Evolutionary conservation across 1,284 basidiomycete genomes (phyloP).

Genomic region (Caloboletus firmus): DNA sequence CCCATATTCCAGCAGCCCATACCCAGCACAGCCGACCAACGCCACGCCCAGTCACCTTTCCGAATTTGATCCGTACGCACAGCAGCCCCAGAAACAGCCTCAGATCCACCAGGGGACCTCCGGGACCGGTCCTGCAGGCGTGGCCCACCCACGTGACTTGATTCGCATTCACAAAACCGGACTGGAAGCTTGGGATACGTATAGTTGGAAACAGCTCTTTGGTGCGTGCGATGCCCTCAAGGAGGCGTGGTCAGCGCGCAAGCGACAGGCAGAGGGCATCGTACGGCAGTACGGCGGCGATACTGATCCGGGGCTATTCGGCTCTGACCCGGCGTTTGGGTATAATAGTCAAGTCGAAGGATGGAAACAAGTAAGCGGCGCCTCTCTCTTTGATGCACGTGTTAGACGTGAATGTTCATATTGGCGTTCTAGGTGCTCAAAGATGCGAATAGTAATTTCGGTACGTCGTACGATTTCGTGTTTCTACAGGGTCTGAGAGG

Average conservation of each 20-base stretch:
- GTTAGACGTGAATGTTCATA: background rate
- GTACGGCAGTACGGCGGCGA: constrained; percentile 41
- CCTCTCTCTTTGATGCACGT: background rate
- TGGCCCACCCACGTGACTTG: constrained; percentile 54
- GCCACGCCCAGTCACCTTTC: constrained; percentile 40
- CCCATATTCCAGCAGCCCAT: constrained; percentile 19
- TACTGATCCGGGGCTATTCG: constrained; percentile 27
- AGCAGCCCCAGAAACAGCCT: background rate
- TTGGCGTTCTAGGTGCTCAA: constrained; percentile 44
- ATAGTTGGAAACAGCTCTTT: constrained; percentile 59
- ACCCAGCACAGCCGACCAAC: constrained; percentile 36
- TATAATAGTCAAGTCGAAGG: constrained; percentile 41
- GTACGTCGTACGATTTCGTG: constrained; percentile 33
- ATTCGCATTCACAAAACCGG: constrained; percentile 53
- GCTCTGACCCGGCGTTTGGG: constrained; percentile 27
- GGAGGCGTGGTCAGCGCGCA: constrained; percentile 50
- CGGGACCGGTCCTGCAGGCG: constrained; percentile 29
- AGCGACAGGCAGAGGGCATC: constrained; percentile 45
- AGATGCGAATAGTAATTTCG: constrained; percentile 50
- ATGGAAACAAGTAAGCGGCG: constrained; percentile 47
- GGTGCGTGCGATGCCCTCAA: constrained; percentile 52
- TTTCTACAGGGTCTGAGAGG: background rate
- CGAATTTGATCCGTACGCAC: constrained; percentile 56
- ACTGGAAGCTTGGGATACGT: constrained; percentile 58
- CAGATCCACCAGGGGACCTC: constrained; percentile 12